These are phyloP conservation scores for Rhamnella rubrinervis DNA, from an alignment of 331 rosid species.

Conservation along the genomic window DNA sequence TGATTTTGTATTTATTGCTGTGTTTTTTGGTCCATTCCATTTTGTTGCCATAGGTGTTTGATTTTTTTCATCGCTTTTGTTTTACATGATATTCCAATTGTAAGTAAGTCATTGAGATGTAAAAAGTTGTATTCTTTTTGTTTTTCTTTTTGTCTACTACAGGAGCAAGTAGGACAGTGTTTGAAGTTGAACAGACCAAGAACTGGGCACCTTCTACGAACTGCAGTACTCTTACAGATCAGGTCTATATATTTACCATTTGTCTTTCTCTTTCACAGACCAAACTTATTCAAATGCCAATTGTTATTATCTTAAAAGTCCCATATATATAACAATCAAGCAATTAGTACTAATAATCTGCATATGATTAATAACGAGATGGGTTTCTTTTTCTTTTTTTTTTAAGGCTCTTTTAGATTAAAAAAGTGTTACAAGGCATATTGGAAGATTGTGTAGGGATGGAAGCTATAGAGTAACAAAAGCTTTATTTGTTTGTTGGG, in stretches of 20 bases:
- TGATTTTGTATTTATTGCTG: no score
- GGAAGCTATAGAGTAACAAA: constrained; percentile 30
- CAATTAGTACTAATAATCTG: constrained; percentile 42
- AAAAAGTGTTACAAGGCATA: constrained; percentile 6
- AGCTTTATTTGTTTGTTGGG: constrained; percentile 83
- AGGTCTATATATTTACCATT: constrained; percentile 44
- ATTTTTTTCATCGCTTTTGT: constrained; percentile 19
- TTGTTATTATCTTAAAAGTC: not conserved
- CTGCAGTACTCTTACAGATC: constrained; percentile 50
- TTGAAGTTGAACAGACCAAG: constrained; percentile 76
- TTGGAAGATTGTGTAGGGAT: not conserved
- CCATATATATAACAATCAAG: no score
- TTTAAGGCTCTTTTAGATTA: not conserved
- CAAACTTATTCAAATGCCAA: constrained; percentile 5
- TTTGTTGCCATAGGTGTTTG: not conserved
- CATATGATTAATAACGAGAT: constrained; percentile 17
- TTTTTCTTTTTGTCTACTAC: constrained; percentile 59
- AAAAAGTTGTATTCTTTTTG: constrained; percentile 69
- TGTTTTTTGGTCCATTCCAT: no score
- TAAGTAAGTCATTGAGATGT: constrained; percentile 35
- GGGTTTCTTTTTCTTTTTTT: not conserved
- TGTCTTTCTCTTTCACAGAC: constrained; percentile 25
- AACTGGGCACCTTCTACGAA: constrained; percentile 77
- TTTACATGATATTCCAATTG: constrained; percentile 38
- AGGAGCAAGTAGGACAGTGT: constrained; percentile 73